Percentiles rank a stretch among this genome's conserved stretches.
Evolutionary conservation across 2,329 filamentous ascomycete genomes (phyloP).

Genomic region (Epichloe typhina): DNA sequence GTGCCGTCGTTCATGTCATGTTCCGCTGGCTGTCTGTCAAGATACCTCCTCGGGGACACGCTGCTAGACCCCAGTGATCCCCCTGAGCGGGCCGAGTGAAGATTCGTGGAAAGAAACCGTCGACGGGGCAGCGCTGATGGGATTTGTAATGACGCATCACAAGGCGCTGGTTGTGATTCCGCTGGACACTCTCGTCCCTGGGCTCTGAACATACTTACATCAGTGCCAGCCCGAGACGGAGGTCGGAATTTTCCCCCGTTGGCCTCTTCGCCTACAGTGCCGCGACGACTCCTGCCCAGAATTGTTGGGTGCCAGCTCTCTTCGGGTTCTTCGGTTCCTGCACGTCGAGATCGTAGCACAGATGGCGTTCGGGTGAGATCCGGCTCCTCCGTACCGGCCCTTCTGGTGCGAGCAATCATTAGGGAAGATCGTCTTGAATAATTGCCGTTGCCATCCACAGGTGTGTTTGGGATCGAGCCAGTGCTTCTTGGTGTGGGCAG

Average conservation of each 20-base stretch:
- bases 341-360: slow-evolving; percentile 31
- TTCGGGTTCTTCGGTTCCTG: slow-evolving; percentile 34
- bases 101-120: slow-evolving; percentile 35
- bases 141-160: slow-evolving; percentile 20
- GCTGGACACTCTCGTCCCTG: slow-evolving; percentile 15
- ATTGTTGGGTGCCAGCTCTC: slow-evolving; percentile 31
- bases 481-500: slow-evolving; percentile 32
- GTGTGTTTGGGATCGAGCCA: slow-evolving; percentile 25
- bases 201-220: slow-evolving; percentile 29
- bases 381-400: slow-evolving; percentile 36
- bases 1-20: slow-evolving; percentile 17
- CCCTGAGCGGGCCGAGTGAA: slow-evolving; percentile 33
- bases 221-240: slow-evolving; percentile 45
- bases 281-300: slow-evolving; percentile 31
- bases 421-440: slow-evolving; percentile 39
- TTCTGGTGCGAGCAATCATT: slow-evolving; percentile 30
- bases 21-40: slow-evolving; percentile 32
- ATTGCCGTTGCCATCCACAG: slow-evolving; percentile 25
- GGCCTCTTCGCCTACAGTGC: slow-evolving; percentile 34
- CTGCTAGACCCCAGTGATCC: slow-evolving; percentile 24
- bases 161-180: slow-evolving; percentile 22
- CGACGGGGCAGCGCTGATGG: slow-evolving; percentile 39
- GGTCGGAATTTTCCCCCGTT: slow-evolving; percentile 36
- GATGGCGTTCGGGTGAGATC: slow-evolving; percentile 38
- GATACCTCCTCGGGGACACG: slow-evolving; percentile 31